Conservation (phyloP, 805 yeast species). For the Blastobotrys attinorum region DNA sequence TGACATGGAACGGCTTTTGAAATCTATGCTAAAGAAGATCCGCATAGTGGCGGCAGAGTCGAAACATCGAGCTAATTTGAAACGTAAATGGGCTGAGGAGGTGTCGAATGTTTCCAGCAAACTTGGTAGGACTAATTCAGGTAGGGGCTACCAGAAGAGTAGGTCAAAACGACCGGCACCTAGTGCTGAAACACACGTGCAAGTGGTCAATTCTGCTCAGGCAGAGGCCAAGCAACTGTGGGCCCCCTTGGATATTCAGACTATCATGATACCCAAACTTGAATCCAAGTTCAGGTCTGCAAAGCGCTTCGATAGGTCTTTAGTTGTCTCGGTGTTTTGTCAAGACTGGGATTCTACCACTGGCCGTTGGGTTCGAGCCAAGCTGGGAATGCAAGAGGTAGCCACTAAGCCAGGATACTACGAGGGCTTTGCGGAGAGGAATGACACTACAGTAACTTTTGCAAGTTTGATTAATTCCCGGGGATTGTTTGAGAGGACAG, state of each 20-base stretch:
- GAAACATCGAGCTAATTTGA: slow-evolving; percentile 23
- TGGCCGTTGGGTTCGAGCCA: slow-evolving; percentile 44
- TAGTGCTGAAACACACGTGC: slow-evolving; percentile 15
- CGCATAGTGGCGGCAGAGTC: slow-evolving; percentile 22
- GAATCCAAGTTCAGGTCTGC: slow-evolving; percentile 25
- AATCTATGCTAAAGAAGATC: slow-evolving; percentile 29
- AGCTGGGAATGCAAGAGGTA: slow-evolving; percentile 30
- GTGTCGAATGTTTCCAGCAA: slow-evolving; percentile 17
- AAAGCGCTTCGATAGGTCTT: slow-evolving; percentile 20
- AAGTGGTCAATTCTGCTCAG: slow-evolving; percentile 26
- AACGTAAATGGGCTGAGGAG: slow-evolving; percentile 37
- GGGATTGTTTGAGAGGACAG: slow-evolving; percentile 33
- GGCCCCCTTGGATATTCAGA: slow-evolving; percentile 38
- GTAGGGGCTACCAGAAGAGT: slow-evolving; percentile 3
- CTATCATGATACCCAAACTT: slow-evolving; percentile 27
- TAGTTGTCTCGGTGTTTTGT: slow-evolving; percentile 37
- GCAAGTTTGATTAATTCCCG: slow-evolving; percentile 37
- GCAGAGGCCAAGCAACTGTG: slow-evolving; percentile 36
- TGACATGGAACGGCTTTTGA: slow-evolving; percentile 29
- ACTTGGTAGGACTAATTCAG: slow-evolving; percentile 13
- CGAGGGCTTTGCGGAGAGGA: slow-evolving; percentile 27
- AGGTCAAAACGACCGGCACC: slow-evolving; percentile 20
- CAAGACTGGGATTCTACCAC: slow-evolving; percentile 40
- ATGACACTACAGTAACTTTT: slow-evolving; percentile 30
- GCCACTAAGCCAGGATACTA: slow-evolving; percentile 18